Evolutionary conservation across 805 yeast species (phyloP).

Genomic region (Hanseniaspora jakobsenii): DNA sequence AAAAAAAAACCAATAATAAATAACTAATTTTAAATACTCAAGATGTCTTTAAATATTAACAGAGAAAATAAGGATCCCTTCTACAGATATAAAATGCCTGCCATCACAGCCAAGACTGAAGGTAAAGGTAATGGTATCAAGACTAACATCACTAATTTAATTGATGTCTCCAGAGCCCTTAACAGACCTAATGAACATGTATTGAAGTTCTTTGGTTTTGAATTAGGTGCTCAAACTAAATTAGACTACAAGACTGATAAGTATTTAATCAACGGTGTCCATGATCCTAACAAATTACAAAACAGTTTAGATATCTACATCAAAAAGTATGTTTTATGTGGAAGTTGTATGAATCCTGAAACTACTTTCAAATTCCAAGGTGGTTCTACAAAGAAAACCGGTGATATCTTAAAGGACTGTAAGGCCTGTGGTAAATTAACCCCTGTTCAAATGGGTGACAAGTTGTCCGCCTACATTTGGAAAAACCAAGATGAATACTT

Average conservation of each 20-base stretch:
- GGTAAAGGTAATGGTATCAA: constrained; percentile 99
- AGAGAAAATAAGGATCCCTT: constrained; percentile 97
- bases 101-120: constrained; percentile 90
- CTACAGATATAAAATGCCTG: constrained; percentile 99
- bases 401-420: constrained; percentile 75
- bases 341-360: constrained; percentile 92
- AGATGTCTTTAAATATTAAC: constrained; percentile 86
- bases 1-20: too few relatives aligned
- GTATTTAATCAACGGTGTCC: constrained; percentile 87
- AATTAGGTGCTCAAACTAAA: constrained; percentile 91
- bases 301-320: constrained; percentile 92
- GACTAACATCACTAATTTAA: constrained; percentile 79
- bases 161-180: constrained; percentile 88
- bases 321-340: constrained; percentile 83
- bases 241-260: constrained; percentile 71
- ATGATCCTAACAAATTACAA: constrained; percentile 80
- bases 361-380: constrained; percentile 62
- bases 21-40: constrained; percentile 17
- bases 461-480: constrained; percentile 71
- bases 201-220: constrained; percentile 89
- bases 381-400: constrained; percentile 43
- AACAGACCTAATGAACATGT: constrained; percentile 87
- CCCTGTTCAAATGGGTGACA: constrained; percentile 71
- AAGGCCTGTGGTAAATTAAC: constrained; percentile 95
- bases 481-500: constrained; percentile 71